A percentile compares a stretch with the other conserved stretches of the same genome.
These are phyloP conservation scores for Ophiocordyceps camponoti-floridani DNA, from an alignment of 2,329 filamentous ascomycete genomes.

Conservation along the genomic window DNA sequence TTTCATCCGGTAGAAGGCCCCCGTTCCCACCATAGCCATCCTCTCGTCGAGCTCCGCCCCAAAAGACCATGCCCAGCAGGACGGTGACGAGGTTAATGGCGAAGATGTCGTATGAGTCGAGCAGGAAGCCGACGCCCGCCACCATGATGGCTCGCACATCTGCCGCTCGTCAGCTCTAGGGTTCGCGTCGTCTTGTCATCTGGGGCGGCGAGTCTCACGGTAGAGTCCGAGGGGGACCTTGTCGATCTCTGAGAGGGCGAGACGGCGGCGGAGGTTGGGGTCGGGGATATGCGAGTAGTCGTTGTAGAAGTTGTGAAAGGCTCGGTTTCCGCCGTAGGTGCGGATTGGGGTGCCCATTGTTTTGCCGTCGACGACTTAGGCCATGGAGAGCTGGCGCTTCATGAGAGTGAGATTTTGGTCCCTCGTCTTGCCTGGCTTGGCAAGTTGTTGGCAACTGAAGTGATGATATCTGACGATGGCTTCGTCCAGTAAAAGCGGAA, in stretches of 20 bases:
- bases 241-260: constrained; percentile 64
- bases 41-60: constrained; percentile 26
- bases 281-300: constrained; percentile 48
- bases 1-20: constrained; percentile 40
- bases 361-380: too few relatives aligned
- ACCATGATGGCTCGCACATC: constrained; percentile 57
- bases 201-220: constrained; percentile 18
- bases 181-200: too few relatives aligned
- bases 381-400: too few relatives aligned
- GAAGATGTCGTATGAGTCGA: constrained; percentile 69
- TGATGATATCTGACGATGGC: too few relatives aligned
- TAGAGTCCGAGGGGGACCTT: constrained; percentile 62
- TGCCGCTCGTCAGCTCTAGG: not conserved
- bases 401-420: too few relatives aligned
- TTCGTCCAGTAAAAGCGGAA: too few relatives aligned
- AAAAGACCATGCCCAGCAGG: constrained; percentile 63
- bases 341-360: too few relatives aligned
- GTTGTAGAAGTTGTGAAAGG: constrained; percentile 60
- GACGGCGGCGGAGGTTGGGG: constrained; percentile 57
- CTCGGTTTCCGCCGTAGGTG: constrained; percentile 45
- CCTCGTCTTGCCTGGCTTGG: too few relatives aligned
- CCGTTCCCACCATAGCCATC: constrained; percentile 32
- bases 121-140: constrained; percentile 69
- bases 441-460: too few relatives aligned
- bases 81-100: constrained; percentile 58